Evolutionary conservation across 1,284 basidiomycete species (phyloP).

Genomic region (Tilletia indica): DNA sequence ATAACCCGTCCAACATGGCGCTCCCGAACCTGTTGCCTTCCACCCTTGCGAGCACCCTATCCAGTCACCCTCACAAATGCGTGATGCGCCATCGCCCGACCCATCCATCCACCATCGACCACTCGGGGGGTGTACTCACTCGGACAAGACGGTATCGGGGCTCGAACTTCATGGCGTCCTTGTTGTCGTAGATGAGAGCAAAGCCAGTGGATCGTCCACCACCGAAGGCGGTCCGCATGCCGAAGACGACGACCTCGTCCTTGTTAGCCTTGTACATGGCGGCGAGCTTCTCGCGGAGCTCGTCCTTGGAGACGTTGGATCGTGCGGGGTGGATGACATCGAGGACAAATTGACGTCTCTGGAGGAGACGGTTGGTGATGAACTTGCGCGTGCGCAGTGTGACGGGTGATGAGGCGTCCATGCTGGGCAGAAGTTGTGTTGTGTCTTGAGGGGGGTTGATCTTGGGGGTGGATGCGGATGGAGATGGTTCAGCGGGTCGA

Average conservation of each 20-base stretch:
- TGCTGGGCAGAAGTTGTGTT: background rate
- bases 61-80: too few relatives aligned
- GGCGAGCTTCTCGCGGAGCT: slow-evolving; percentile 90
- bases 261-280: slow-evolving; percentile 66
- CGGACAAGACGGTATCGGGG: slow-evolving; percentile 91
- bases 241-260: slow-evolving; percentile 66
- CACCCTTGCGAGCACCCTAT: too few relatives aligned
- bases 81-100: too few relatives aligned
- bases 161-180: slow-evolving; percentile 88
- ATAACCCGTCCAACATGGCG: too few relatives aligned
- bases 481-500: too few relatives aligned
- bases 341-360: slow-evolving; percentile 74
- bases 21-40: too few relatives aligned
- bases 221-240: slow-evolving; percentile 86
- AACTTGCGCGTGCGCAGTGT: slow-evolving; percentile 99
- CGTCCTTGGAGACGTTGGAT: slow-evolving; percentile 87
- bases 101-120: too few relatives aligned
- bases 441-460: background rate
- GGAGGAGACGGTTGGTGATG: slow-evolving; percentile 96
- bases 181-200: slow-evolving; percentile 95
- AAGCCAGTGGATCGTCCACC: slow-evolving; percentile 94
- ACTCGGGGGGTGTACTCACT: slow-evolving; percentile 63
- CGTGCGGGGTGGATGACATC: slow-evolving; percentile 95
- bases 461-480: too few relatives aligned
- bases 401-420: slow-evolving; percentile 81